These are phyloP conservation scores for Dendrobium huoshanense DNA, from an alignment of 106 monocot genomes.

Conservation along the genomic window DNA sequence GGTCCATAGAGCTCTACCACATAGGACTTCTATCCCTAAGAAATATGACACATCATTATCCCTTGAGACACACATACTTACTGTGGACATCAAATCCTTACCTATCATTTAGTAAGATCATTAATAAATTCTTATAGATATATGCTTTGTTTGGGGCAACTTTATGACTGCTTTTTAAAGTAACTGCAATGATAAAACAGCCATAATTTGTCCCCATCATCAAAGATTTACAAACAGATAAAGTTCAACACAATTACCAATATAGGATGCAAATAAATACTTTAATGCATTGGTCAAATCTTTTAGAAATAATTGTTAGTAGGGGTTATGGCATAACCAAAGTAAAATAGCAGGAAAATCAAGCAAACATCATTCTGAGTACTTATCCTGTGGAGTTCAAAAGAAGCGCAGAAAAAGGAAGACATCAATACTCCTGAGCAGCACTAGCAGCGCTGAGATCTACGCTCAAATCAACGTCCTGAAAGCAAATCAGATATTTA, in stretches of 20 bases:
- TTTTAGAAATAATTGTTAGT: neutral
- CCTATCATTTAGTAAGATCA: no score
- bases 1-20: no score
- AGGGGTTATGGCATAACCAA: neutral
- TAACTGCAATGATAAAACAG: no score
- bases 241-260: neutral
- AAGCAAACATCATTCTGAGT: neutral
- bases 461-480: constrained; percentile 68
- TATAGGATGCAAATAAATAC: neutral
- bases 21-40: no score
- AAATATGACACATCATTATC: no score
- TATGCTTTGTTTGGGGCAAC: no score
- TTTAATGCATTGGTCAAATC: neutral
- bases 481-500: neutral
- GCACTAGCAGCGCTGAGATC: constrained; percentile 79
- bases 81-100: no score
- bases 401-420: neutral
- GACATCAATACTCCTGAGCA: constrained; percentile 48
- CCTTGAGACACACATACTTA: no score
- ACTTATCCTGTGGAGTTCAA: neutral
- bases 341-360: neutral
- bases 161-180: no score
- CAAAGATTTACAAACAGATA: no score
- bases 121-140: no score
- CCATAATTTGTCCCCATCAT: no score